Conservation (phyloP, 2,329 filamentous ascomycete species). For the Trichoderma brevicompactum region DNA sequence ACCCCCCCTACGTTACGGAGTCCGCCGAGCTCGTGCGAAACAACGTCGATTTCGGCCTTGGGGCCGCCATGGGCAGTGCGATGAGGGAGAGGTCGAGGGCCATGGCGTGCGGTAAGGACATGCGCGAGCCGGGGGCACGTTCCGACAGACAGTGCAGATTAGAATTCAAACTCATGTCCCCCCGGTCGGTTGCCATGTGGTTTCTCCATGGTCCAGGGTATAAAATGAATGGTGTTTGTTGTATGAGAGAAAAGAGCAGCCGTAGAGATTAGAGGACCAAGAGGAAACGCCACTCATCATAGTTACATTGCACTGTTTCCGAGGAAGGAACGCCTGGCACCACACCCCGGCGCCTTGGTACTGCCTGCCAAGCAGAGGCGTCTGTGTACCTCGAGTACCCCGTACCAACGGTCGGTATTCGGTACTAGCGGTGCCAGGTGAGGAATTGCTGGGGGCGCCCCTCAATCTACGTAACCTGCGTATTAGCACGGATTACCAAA, state of each 20-base stretch:
- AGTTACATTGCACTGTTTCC: conserved; percentile 24
- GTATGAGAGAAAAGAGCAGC: conserved; percentile 9
- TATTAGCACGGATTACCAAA: not conserved
- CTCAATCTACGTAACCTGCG: not conserved
- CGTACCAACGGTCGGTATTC: too few relatives aligned
- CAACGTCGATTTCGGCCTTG: not conserved
- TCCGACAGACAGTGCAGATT: conserved; percentile 26
- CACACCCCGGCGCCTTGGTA: not conserved
- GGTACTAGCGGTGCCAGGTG: not conserved
- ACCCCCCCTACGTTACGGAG: not conserved
- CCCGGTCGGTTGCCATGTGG: conserved; percentile 22
- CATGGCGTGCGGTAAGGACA: not conserved
- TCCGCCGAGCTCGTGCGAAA: not conserved
- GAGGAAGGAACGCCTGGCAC: conserved; percentile 4
- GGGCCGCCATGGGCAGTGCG: not conserved
- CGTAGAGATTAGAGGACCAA: conserved; percentile 20
- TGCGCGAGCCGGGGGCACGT: conserved; percentile 16
- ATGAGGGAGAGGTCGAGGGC: too few relatives aligned
- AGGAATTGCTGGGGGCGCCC: not conserved
- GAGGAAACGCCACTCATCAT: conserved; percentile 22
- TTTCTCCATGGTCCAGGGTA: conserved; percentile 23
- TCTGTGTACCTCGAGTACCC: too few relatives aligned
- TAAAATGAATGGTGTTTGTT: conserved; percentile 19
- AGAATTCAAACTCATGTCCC: not conserved
- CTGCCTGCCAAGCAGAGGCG: too few relatives aligned